Evolutionary conservation across 148 eudicot genomes (phyloP).

Genomic region (Fagopyrum tataricum): DNA sequence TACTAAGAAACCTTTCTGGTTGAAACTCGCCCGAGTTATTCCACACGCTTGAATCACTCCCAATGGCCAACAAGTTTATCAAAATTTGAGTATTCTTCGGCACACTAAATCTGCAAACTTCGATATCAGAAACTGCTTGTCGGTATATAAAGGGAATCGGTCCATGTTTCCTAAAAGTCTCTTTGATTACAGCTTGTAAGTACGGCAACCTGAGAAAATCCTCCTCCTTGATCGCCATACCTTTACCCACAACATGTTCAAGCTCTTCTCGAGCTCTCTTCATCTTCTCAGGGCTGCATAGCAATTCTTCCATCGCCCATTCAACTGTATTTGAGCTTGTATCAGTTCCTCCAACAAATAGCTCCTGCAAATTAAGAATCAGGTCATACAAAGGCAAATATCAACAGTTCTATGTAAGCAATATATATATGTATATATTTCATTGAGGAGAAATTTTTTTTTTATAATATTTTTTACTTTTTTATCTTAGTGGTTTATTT

Average conservation of each 20-base stretch:
- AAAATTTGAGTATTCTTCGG: conserved; percentile 29
- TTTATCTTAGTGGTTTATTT: too few species aligned
- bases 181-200: conserved; percentile 28
- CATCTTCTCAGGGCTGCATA: conserved; percentile 14
- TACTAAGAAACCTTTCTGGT: conserved; percentile 31
- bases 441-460: too few species aligned
- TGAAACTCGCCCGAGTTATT: conserved; percentile 10
- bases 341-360: background rate
- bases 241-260: conserved; percentile 19
- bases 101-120: conserved; percentile 14
- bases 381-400: too few species aligned
- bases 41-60: conserved; percentile 18
- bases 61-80: conserved; percentile 35
- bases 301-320: conserved; percentile 43
- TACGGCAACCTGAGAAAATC: conserved; percentile 23
- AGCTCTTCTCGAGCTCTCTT: conserved; percentile 23
- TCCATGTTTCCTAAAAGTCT: conserved; percentile 32
- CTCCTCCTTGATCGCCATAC: conserved; percentile 19
- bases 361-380: background rate
- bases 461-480: too few species aligned
- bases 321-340: conserved; percentile 31
- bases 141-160: conserved; percentile 28
- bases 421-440: too few species aligned
- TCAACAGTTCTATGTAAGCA: too few species aligned
- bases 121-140: conserved; percentile 16